phyloP scores from a whole-genome alignment of 2,329 filamentous ascomycete genomes.

The Drechslerella stenobrocha region DNA sequence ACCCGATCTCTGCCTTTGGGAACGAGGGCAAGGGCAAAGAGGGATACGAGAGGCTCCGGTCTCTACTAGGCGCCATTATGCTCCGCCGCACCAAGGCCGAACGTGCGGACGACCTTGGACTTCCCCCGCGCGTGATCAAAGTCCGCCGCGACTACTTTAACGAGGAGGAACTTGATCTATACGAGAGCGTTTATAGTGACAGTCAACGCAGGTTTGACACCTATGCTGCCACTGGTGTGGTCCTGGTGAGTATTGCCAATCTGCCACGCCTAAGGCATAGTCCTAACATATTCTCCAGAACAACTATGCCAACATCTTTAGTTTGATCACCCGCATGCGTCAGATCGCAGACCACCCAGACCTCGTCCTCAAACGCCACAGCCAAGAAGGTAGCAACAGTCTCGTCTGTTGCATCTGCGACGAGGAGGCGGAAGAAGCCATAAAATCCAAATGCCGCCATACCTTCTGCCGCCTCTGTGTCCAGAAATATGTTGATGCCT shows the following conservation, averaged over 20 bases:
- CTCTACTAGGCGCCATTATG: slow-evolving; percentile 94
- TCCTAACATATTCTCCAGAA: slow-evolving; percentile 58
- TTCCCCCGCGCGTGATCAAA: slow-evolving; percentile 90
- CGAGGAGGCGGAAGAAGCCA: slow-evolving; percentile 90
- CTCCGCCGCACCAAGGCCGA: slow-evolving; percentile 91
- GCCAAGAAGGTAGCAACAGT: slow-evolving; percentile 72
- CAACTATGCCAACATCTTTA: slow-evolving; percentile 99
- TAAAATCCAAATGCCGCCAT: slow-evolving; percentile 88
- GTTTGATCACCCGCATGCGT: slow-evolving; percentile 98
- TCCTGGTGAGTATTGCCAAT: slow-evolving; percentile 61
- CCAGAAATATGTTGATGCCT: slow-evolving; percentile 76
- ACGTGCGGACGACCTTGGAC: slow-evolving; percentile 90
- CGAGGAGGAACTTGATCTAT: slow-evolving; percentile 93
- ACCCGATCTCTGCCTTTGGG: slow-evolving; percentile 71
- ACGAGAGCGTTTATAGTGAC: slow-evolving; percentile 91
- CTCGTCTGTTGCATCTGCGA: slow-evolving; percentile 68
- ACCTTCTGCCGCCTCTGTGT: slow-evolving; percentile 85
- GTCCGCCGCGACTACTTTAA: slow-evolving; percentile 96
- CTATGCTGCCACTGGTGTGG: slow-evolving; percentile 88
- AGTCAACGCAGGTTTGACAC: slow-evolving; percentile 88
- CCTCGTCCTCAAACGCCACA: slow-evolving; percentile 84
- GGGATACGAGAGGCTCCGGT: slow-evolving; percentile 78
- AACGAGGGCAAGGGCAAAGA: slow-evolving; percentile 66
- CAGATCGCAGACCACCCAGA: slow-evolving; percentile 97
- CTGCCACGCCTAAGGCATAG: background rate